Evolutionary conservation across 768 basidiomycete genomes (phyloP).

Genomic region (Mycena alexandri): DNA sequence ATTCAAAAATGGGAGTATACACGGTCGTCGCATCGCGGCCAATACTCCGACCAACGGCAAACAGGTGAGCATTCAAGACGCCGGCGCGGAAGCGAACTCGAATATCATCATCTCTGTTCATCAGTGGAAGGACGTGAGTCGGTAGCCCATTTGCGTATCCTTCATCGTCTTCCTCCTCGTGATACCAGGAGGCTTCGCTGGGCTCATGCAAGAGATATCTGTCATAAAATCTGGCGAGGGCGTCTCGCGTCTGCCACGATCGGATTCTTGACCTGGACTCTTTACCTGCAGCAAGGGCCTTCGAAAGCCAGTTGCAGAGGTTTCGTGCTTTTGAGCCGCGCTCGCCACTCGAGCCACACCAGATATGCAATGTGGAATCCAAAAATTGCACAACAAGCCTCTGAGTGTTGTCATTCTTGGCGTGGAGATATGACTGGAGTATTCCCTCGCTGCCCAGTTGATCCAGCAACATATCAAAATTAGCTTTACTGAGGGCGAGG

Average conservation of each 20-base stretch:
- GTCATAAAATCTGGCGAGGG: constrained; percentile 74
- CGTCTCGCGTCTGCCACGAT: constrained; percentile 79
- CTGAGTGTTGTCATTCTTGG: constrained; percentile 65
- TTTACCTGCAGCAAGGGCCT: constrained; percentile 46
- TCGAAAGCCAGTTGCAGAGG: constrained; percentile 69
- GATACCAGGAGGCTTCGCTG: constrained; percentile 62
- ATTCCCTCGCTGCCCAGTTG: constrained; percentile 60
- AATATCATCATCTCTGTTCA: constrained; percentile 81
- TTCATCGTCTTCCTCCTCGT: constrained; percentile 48
- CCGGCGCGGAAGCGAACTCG: constrained; percentile 87
- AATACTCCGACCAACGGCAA: constrained; percentile 60
- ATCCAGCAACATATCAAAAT: constrained; percentile 66
- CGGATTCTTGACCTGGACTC: constrained; percentile 51
- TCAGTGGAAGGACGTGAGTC: constrained; percentile 59
- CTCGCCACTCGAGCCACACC: constrained; percentile 54
- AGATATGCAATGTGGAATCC: constrained; percentile 72
- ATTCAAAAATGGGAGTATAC: constrained; percentile 62
- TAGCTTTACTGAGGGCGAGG: constrained; percentile 64
- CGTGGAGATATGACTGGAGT: constrained; percentile 66
- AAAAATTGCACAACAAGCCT: constrained; percentile 72
- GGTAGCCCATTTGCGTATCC: constrained; percentile 51
- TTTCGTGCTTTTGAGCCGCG: constrained; percentile 59
- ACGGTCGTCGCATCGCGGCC: constrained; percentile 48
- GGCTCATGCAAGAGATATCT: constrained; percentile 73
- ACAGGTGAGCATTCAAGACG: constrained; percentile 67